A percentile compares a stretch with the other conserved stretches of the same genome.
These are phyloP conservation scores for Metschnikowia bowlesiae DNA, from an alignment of 805 yeast genomes.

Conservation along the genomic window DNA sequence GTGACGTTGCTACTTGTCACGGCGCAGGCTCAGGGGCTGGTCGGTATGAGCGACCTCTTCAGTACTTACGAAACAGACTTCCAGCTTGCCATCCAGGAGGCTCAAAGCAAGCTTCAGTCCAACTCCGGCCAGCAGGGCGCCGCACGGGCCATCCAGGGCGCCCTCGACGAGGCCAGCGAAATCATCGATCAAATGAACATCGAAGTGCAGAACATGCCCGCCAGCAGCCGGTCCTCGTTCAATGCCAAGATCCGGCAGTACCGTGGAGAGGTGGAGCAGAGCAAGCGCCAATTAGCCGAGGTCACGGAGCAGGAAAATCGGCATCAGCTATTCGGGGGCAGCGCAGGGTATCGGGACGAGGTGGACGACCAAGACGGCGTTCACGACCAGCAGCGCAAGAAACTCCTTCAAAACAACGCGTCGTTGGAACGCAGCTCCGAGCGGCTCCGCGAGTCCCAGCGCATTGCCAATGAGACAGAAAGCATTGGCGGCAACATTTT, in stretches of 20 bases:
- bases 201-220: conserved; percentile 82
- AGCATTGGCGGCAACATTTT: conserved; percentile 85
- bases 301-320: conserved; percentile 70
- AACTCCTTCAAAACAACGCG: conserved; percentile 70
- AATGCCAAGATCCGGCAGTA: conserved; percentile 76
- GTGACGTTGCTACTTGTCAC: neutral
- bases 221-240: conserved; percentile 61
- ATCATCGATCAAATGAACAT: conserved; percentile 81
- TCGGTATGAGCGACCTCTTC: conserved; percentile 49
- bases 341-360: conserved; percentile 32
- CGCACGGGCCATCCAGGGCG: conserved; percentile 56
- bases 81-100: conserved; percentile 65
- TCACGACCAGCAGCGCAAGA: conserved; percentile 71
- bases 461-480: conserved; percentile 91
- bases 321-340: conserved; percentile 62
- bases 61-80: conserved; percentile 66
- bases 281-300: conserved; percentile 52
- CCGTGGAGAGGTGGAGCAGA: conserved; percentile 51
- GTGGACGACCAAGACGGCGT: conserved; percentile 17
- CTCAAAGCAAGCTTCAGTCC: conserved; percentile 58
- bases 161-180: conserved; percentile 78
- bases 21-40: neutral
- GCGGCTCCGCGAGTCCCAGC: conserved; percentile 78
- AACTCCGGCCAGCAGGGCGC: conserved; percentile 48
- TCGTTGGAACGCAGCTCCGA: conserved; percentile 79